Base-by-base conservation (phyloP, 148 eudicot species). In the Silene uniflora region DNA sequence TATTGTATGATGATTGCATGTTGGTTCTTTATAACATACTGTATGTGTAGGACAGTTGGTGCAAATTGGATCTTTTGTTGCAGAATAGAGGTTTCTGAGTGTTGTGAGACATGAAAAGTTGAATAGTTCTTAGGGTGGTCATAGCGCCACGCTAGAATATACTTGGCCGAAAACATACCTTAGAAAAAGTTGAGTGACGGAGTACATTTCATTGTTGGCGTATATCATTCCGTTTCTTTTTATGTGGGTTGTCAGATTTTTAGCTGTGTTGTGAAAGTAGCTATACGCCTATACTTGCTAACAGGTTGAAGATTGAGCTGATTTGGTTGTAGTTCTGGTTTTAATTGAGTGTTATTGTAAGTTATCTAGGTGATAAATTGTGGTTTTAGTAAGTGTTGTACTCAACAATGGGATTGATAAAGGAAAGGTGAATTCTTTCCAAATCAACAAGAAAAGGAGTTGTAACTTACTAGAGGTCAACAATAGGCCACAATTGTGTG, bases 1-100 rank as follows among this genome's bases (percentile, higher is more conserved):
- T 75, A 39, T 44, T 64, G 73, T 73, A 32, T 64, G 76, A 72
- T 80, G n/a, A 35, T 72, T 72, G 83, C 79, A 80, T 80, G 79
- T 63, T 70, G 58, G 12, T 62, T 56, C 67, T 12, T 56, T 14
- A 13, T 65, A 13, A 70, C 35, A 49, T 62, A 39, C 44, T 39
- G 44, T 39, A 21, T 46, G 17, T 21, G 21, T 61, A 12, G 23
- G 49, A 54, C 29, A 54, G 58, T 52, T 72, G 25, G 35, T 16
- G 73, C 21, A 55, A 29, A 10, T 27, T 65, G 64, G 46, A 6
- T 23, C 18, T 29, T 39, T 35, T 52, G 16, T 22, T 18, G 60
- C 65, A 35, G 72, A 75, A 54, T 78, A 58, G 6, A 68, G 74
- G 67, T 63, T 49, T 59, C 21, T 65, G n/a, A 17, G 19, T 10